These are phyloP conservation scores for Trypanosoma boissoni DNA, from an alignment of 208 protist species.

Conservation along the genomic window DNA sequence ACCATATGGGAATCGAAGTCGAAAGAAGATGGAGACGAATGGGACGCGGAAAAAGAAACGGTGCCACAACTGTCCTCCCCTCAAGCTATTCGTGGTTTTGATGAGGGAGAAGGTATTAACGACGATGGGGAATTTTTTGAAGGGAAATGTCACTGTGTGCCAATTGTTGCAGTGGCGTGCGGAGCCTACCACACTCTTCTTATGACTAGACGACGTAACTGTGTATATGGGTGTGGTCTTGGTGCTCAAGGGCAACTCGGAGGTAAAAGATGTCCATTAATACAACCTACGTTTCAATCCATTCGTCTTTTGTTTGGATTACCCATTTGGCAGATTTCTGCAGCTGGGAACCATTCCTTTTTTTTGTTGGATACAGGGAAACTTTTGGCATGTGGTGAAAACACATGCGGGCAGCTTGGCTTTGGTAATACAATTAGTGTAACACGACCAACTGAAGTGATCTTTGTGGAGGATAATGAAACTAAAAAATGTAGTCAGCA, in stretches of 20 bases:
- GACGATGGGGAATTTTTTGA: slow-evolving; percentile 19
- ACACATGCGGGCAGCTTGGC: slow-evolving; percentile 76
- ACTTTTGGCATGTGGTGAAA: slow-evolving; percentile 80
- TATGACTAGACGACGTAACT: slow-evolving; percentile 43
- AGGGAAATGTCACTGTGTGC: slow-evolving; percentile 13
- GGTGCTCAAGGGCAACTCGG: slow-evolving; percentile 69
- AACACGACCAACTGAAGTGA: slow-evolving; percentile 33
- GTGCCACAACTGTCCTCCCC: slow-evolving; percentile 36
- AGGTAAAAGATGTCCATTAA: slow-evolving; percentile 30
- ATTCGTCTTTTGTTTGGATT: slow-evolving; percentile 75
- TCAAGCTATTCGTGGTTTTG: slow-evolving; percentile 40
- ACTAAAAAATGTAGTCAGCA: background rate
- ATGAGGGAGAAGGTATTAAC: slow-evolving; percentile 6
- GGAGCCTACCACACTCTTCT: slow-evolving; percentile 74
- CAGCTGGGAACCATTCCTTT: slow-evolving; percentile 74
- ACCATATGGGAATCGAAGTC: slow-evolving; percentile 42
- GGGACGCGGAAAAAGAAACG: slow-evolving; percentile 6
- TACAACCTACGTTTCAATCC: slow-evolving; percentile 67
- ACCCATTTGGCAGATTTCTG: slow-evolving; percentile 47
- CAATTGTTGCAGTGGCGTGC: slow-evolving; percentile 55
- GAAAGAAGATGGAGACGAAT: slow-evolving; percentile 5
- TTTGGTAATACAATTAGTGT: slow-evolving; percentile 55
- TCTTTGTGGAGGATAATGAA: slow-evolving; percentile 10
- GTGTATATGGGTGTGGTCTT: slow-evolving; percentile 72
- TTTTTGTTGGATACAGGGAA: slow-evolving; percentile 69